A percentile compares a stretch with the other conserved stretches of the same genome.
phyloP scores from a whole-genome alignment of 441 rosid species.

The Eugenia klotzschiana region DNA sequence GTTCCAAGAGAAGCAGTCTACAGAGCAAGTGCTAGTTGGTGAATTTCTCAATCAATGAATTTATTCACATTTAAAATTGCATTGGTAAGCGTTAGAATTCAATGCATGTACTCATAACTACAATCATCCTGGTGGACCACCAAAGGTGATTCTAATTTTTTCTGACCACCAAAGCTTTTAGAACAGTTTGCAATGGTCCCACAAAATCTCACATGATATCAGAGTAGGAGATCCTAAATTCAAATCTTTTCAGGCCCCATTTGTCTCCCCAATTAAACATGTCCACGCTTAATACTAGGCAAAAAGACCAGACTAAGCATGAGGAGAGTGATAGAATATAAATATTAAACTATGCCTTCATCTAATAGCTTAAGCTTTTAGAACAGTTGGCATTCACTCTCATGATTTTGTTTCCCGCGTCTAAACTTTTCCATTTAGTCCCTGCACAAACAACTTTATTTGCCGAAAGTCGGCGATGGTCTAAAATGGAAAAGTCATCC shows the following conservation, averaged over 20 bases:
- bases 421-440: neutral
- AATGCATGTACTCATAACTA: neutral
- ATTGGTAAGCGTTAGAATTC: neutral
- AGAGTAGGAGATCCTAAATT: too few species aligned
- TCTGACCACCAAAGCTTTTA: neutral
- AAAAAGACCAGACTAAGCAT: too few species aligned
- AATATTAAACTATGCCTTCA: too few species aligned
- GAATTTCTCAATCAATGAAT: neutral
- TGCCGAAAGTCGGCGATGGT: neutral
- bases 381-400: too few species aligned
- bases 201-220: too few species aligned
- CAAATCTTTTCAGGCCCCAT: too few species aligned
- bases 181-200: too few species aligned
- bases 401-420: neutral
- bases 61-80: neutral
- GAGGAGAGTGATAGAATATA: too few species aligned
- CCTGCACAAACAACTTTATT: neutral
- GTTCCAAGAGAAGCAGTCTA: neutral
- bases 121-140: neutral
- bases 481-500: neutral
- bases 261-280: too few species aligned
- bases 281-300: too few species aligned
- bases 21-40: neutral
- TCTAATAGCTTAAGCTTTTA: too few species aligned
- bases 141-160: neutral